phyloP scores from a whole-genome alignment of 495 filamentous ascomycete species.

The Penicillium paxilli region DNA sequence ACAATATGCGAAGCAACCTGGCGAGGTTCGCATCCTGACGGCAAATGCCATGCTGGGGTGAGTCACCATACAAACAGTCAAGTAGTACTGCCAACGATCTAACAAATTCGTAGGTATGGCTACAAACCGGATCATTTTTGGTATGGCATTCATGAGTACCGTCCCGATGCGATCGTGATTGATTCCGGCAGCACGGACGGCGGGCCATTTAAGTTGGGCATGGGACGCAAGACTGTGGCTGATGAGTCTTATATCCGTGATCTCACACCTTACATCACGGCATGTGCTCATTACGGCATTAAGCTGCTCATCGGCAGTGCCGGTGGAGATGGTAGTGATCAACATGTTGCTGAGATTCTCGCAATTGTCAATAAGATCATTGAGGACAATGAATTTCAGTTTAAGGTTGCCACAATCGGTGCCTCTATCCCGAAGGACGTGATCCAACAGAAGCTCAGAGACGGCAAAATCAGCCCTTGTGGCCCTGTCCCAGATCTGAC shows the following conservation, averaged over 20 bases:
- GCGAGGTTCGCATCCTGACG: too few species aligned
- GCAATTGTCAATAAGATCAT: constrained; percentile 31
- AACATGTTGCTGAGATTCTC: constrained; percentile 43
- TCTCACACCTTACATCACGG: constrained; percentile 33
- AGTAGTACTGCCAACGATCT: too few species aligned
- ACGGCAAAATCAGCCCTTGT: constrained; percentile 27
- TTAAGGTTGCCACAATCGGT: constrained; percentile 44
- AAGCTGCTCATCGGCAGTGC: constrained; percentile 47
- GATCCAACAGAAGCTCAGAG: constrained; percentile 24
- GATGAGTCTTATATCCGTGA: constrained; percentile 41
- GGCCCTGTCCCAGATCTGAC: constrained; percentile 38
- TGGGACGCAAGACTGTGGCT: constrained; percentile 32
- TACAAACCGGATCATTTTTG: too few species aligned
- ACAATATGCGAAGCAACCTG: too few species aligned
- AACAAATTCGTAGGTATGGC: too few species aligned
- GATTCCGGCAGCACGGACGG: constrained; percentile 52
- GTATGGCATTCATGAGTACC: too few species aligned
- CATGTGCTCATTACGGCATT: constrained; percentile 27
- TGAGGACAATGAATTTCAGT: constrained; percentile 27
- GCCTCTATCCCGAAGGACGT: constrained; percentile 32
- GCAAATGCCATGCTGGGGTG: too few species aligned
- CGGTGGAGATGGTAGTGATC: constrained; percentile 47
- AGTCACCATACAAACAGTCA: too few species aligned
- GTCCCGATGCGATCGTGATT: constrained; percentile 51
- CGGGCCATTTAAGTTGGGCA: constrained; percentile 45